These are phyloP conservation scores for Ogataea neopini DNA, from an alignment of 805 yeast species.

Conservation along the genomic window DNA sequence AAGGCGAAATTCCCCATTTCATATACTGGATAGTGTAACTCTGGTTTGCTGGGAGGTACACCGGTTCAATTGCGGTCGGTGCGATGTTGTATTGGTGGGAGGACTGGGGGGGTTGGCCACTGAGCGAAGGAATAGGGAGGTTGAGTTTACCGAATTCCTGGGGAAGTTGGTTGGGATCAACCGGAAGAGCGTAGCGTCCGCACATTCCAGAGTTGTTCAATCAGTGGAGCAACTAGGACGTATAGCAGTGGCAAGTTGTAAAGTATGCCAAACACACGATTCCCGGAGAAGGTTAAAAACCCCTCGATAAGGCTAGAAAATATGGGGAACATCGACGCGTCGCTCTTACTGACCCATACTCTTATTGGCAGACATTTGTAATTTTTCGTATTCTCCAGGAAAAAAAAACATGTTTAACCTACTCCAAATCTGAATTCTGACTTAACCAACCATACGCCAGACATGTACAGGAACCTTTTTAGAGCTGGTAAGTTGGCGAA, in stretches of 20 bases:
- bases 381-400: not conserved
- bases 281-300: no score
- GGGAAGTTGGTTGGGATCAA: conserved; percentile 44
- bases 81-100: conserved; percentile 56
- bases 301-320: no score
- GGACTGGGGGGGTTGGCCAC: conserved; percentile 25
- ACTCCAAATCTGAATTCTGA: no score
- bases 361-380: not conserved
- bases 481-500: not conserved
- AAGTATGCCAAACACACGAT: no score
- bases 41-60: conserved; percentile 20
- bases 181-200: conserved; percentile 37
- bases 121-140: conserved; percentile 29
- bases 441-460: no score
- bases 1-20: conserved; percentile 81
- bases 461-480: not conserved
- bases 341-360: not conserved
- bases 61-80: conserved; percentile 57
- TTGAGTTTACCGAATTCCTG: conserved; percentile 37
- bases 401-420: no score
- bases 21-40: conserved; percentile 44
- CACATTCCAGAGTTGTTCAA: no score
- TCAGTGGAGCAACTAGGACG: no score
- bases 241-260: no score
- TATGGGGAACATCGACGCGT: not conserved